phyloP scores from a whole-genome alignment of 1,139 yeast genomes.

The Candida mesenterica region DNA sequence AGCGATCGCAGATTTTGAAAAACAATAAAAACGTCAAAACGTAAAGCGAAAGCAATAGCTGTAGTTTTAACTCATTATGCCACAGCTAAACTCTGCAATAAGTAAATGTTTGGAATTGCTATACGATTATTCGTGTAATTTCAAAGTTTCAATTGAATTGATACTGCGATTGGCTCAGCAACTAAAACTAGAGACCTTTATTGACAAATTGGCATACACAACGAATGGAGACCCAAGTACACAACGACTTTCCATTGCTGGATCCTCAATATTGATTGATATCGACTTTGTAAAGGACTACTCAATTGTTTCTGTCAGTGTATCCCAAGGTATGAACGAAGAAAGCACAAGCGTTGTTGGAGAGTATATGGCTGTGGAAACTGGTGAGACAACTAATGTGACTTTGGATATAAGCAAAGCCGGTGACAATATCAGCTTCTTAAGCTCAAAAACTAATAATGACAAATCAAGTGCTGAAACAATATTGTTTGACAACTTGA shows the following conservation, averaged over 20 bases:
- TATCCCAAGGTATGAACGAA: slow-evolving; percentile 34
- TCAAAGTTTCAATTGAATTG: slow-evolving; percentile 37
- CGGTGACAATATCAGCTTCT: slow-evolving; percentile 5
- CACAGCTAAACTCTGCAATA: slow-evolving; percentile 21
- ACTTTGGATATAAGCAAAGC: slow-evolving; percentile 5
- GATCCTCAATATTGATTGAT: slow-evolving; percentile 42
- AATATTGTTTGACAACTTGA: slow-evolving; percentile 30
- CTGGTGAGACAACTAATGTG: slow-evolving; percentile 7
- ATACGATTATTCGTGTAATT: slow-evolving; percentile 32
- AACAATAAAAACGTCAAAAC: no score
- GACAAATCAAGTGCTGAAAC: slow-evolving; percentile 23
- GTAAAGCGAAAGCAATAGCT: no score
- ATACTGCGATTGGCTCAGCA: slow-evolving; percentile 43
- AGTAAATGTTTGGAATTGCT: slow-evolving; percentile 30
- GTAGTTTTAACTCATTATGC: slow-evolving; percentile 10
- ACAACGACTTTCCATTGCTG: slow-evolving; percentile 43
- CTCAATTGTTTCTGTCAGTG: slow-evolving; percentile 28
- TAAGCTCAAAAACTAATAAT: slow-evolving; percentile 3
- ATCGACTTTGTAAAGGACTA: slow-evolving; percentile 35
- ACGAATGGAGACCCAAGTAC: slow-evolving; percentile 19
- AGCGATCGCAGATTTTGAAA: no score
- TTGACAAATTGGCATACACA: slow-evolving; percentile 38
- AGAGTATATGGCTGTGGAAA: slow-evolving; percentile 4
- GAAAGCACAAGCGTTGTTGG: slow-evolving; percentile 5
- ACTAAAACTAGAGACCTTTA: slow-evolving; percentile 42